Conservation (phyloP, 202 grass and related monocot genomes). For the Zizania palustris region DNA sequence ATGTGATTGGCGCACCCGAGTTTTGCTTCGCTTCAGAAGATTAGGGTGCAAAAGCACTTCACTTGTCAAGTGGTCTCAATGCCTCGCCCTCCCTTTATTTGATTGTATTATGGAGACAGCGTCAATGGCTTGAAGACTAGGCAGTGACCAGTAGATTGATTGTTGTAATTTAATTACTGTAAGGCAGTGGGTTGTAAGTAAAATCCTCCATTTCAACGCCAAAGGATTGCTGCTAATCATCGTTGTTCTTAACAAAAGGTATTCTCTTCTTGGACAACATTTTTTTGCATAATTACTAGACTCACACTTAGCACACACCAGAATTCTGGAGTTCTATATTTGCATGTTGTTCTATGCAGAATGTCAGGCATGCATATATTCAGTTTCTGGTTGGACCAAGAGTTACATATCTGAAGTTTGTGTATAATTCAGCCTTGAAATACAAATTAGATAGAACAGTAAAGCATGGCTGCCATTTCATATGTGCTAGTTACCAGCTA, state of each 20-base stretch:
- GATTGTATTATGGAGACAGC: slow-evolving; percentile 13
- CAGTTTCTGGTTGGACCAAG: slow-evolving; percentile 1
- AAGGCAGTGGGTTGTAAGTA: slow-evolving; percentile 24
- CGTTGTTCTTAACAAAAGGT: slow-evolving; percentile 9
- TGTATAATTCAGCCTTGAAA: slow-evolving; percentile 42
- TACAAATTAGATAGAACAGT: slow-evolving; percentile 4
- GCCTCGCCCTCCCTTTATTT: background rate
- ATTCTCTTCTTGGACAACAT: slow-evolving; percentile 1
- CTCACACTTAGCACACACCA: background rate
- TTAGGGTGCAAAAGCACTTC: slow-evolving; percentile 24
- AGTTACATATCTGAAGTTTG: slow-evolving; percentile 32
- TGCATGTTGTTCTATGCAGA: background rate
- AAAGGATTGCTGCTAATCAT: slow-evolving; percentile 31
- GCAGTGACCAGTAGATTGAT: slow-evolving; percentile 33
- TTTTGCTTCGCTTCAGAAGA: slow-evolving; percentile 31
- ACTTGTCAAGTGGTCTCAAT: slow-evolving; percentile 5
- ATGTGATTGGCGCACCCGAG: background rate
- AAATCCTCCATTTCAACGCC: slow-evolving; percentile 37
- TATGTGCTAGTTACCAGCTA: slow-evolving; percentile 5
- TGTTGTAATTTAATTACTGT: slow-evolving; percentile 31
- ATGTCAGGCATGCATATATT: slow-evolving; percentile 21
- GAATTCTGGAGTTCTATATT: background rate
- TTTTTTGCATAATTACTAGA: background rate
- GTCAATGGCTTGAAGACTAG: slow-evolving; percentile 30
- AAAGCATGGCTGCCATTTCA: slow-evolving; percentile 9